A percentile compares a stretch with the other conserved stretches of the same genome.
Conservation (phyloP, 2,329 filamentous ascomycete species). For the Scedosporium apiospermum region DNA sequence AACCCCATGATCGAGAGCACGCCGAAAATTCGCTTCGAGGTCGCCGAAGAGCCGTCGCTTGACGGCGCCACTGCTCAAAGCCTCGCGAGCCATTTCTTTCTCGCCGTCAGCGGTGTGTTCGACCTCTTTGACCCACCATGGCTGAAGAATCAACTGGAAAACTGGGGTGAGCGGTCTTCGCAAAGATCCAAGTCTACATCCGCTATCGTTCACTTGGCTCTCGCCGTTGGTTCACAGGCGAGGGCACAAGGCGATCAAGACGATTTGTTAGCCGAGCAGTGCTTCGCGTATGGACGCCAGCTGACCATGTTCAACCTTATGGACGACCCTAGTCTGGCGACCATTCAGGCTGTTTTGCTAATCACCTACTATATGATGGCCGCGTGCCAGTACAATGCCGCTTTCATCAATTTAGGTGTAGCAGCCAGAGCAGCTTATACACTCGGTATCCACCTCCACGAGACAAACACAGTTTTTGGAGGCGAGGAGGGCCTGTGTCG, state of each 20-base stretch:
- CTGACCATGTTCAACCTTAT: background rate
- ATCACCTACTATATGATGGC: constrained; percentile 2
- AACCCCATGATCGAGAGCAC: background rate
- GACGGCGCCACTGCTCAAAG: too few relatives aligned
- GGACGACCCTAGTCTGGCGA: background rate
- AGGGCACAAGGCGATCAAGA: background rate
- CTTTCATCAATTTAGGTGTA: background rate
- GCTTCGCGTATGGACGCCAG: constrained; percentile 1
- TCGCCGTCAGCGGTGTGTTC: background rate
- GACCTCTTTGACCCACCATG: constrained; percentile 2
- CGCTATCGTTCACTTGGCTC: background rate
- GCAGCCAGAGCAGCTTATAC: constrained; percentile 1
- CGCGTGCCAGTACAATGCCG: background rate
- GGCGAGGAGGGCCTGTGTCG: background rate
- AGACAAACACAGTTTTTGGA: constrained; percentile 4
- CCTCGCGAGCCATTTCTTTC: background rate
- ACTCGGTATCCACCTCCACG: constrained; percentile 3
- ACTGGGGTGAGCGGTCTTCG: background rate
- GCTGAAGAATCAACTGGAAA: background rate
- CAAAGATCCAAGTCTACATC: background rate
- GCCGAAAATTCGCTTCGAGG: too few relatives aligned
- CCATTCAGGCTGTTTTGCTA: background rate
- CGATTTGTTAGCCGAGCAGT: background rate
- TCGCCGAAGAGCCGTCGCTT: background rate
- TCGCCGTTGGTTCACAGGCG: background rate